A percentile compares a stretch with the other conserved stretches of the same genome.
phyloP scores from a whole-genome alignment of 2,329 filamentous ascomycete species.

The Nannizziopsis barbatae region DNA sequence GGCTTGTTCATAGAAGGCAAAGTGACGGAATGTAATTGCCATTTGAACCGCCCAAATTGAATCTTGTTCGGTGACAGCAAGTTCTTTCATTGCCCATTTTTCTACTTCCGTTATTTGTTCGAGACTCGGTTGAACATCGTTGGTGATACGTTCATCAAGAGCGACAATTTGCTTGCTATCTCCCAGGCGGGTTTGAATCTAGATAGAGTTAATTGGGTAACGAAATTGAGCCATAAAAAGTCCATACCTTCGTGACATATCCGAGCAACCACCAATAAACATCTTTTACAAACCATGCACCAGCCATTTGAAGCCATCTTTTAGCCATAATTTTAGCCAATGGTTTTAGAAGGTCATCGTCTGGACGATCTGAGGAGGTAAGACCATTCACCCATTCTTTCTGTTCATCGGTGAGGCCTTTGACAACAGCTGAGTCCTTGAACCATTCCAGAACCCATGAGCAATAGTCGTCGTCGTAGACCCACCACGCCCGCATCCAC shows the following conservation, averaged over 20 bases:
- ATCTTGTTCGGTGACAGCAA: slow-evolving; percentile 10
- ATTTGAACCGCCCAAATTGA: slow-evolving; percentile 16
- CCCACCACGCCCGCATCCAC: slow-evolving; percentile 16
- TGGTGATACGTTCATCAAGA: not conserved
- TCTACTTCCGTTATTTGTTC: slow-evolving; percentile 14
- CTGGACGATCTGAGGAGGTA: slow-evolving; percentile 19
- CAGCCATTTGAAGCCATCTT: slow-evolving; percentile 16
- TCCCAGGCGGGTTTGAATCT: slow-evolving; percentile 11
- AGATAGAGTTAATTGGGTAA: not conserved
- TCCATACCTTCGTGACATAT: slow-evolving; percentile 12
- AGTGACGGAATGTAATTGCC: slow-evolving; percentile 17
- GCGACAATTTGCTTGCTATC: not conserved
- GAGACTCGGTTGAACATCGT: slow-evolving; percentile 3
- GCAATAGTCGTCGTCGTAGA: slow-evolving; percentile 15
- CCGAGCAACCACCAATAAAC: slow-evolving; percentile 10
- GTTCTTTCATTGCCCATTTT: slow-evolving; percentile 14
- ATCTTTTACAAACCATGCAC: slow-evolving; percentile 4
- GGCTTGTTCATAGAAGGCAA: slow-evolving; percentile 13
- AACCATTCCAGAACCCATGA: slow-evolving; percentile 19
- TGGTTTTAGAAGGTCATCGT: slow-evolving; percentile 21
- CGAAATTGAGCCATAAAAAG: not conserved
- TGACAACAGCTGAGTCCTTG: slow-evolving; percentile 21
- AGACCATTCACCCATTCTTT: slow-evolving; percentile 20
- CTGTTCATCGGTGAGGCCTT: slow-evolving; percentile 17
- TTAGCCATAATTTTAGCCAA: slow-evolving; percentile 15